A percentile compares a stretch with the other conserved stretches of the same genome.
Evolutionary conservation across 116 monocot species (phyloP).

Genomic region (Zostera marina): DNA sequence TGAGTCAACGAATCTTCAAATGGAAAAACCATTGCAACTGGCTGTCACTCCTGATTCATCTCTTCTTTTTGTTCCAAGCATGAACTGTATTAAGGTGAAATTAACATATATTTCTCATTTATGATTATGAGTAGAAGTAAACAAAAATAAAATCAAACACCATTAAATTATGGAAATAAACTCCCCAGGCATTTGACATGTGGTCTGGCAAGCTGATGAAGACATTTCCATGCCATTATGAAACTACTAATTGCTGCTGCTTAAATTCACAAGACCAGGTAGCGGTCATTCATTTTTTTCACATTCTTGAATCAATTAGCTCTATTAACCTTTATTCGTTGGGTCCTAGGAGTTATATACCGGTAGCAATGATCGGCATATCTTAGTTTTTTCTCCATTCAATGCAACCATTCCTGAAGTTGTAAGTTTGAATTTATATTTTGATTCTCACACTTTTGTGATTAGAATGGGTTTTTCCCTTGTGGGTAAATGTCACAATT

Average conservation of each 20-base stretch:
- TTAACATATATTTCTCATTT: no score
- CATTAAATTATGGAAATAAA: background rate
- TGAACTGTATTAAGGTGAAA: slow-evolving; percentile 56
- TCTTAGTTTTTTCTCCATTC: slow-evolving; percentile 74
- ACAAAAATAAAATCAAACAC: background rate
- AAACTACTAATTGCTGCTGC: slow-evolving; percentile 73
- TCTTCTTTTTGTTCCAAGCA: slow-evolving; percentile 87
- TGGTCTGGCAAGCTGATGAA: slow-evolving; percentile 52
- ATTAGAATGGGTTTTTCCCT: background rate
- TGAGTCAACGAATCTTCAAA: slow-evolving; percentile 66
- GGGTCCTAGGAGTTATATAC: slow-evolving; percentile 78
- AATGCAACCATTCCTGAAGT: slow-evolving; percentile 16
- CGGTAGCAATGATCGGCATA: slow-evolving; percentile 85
- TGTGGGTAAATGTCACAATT: background rate
- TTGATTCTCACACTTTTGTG: background rate
- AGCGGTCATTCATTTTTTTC: background rate
- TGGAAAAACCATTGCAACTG: slow-evolving; percentile 56
- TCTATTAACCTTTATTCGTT: background rate
- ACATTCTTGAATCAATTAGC: background rate
- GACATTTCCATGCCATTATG: slow-evolving; percentile 76
- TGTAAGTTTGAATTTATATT: slow-evolving; percentile 11
- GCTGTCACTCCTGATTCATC: slow-evolving; percentile 51
- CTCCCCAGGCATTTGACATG: slow-evolving; percentile 58
- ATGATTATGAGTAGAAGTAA: background rate
- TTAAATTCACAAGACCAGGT: slow-evolving; percentile 75